Percentiles rank a stretch among this genome's conserved stretches.
Evolutionary conservation across 1,284 basidiomycete species (phyloP).

Genomic region (Cutaneotrichosporon sp.): DNA sequence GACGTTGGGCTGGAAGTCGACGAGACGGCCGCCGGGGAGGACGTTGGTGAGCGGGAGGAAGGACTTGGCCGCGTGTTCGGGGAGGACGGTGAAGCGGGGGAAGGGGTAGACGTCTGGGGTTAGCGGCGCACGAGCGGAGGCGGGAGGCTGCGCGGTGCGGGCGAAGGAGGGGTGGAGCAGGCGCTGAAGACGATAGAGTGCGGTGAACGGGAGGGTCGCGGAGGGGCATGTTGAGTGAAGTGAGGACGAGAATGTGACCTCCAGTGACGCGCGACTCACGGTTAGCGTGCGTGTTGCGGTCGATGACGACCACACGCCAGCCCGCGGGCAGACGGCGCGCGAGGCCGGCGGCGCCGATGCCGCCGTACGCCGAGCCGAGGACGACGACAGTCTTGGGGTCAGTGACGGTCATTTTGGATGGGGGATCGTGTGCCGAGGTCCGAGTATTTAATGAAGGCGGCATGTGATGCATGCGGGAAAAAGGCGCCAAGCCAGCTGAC

Average conservation of each 20-base stretch:
- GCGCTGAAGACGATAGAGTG: too few relatives aligned
- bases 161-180: too few relatives aligned
- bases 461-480: too few relatives aligned
- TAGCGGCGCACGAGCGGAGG: too few relatives aligned
- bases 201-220: too few relatives aligned
- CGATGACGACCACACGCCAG: constrained; percentile 67
- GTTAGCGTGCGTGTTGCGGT: constrained; percentile 63
- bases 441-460: too few relatives aligned
- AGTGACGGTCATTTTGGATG: constrained; percentile 13
- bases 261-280: too few relatives aligned
- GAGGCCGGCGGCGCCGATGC: constrained; percentile 62
- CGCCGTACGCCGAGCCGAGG: constrained; percentile 64
- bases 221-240: too few relatives aligned
- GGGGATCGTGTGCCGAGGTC: too few relatives aligned
- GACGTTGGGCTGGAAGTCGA: constrained; percentile 12
- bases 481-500: too few relatives aligned
- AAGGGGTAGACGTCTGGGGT: constrained; percentile 56
- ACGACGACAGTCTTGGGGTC: constrained; percentile 59
- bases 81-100: constrained; percentile 55
- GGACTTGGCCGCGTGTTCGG: constrained; percentile 56
- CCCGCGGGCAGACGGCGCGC: constrained; percentile 61
- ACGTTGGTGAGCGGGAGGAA: constrained; percentile 67
- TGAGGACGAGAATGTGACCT: too few relatives aligned
- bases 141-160: too few relatives aligned
- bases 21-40: constrained; percentile 24